Evolutionary conservation across 2,329 filamentous ascomycete genomes (phyloP).

Genomic region (Hypoxylon rubiginosum): DNA sequence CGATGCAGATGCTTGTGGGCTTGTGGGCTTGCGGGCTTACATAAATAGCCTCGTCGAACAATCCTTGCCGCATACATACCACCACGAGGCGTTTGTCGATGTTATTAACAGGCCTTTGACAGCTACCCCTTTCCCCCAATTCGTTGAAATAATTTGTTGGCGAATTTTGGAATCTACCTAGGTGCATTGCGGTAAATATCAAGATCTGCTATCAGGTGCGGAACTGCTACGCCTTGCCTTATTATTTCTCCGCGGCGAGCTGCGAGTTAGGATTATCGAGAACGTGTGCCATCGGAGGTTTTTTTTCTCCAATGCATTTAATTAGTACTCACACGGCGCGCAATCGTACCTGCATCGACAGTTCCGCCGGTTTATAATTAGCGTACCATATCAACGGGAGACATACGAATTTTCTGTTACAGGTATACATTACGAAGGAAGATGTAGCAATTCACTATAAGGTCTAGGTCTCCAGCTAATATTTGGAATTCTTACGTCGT

Average conservation of each 20-base stretch:
- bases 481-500: background rate
- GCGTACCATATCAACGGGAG: slow-evolving; percentile 39
- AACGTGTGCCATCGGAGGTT: slow-evolving; percentile 25
- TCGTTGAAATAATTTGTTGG: background rate
- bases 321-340: slow-evolving; percentile 24
- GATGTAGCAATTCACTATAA: slow-evolving; percentile 2
- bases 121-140: no score
- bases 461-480: background rate
- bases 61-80: slow-evolving; percentile 16
- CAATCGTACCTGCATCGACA: slow-evolving; percentile 36
- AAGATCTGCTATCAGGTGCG: no score
- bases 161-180: background rate
- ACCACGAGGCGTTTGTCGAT: background rate
- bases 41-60: slow-evolving; percentile 31
- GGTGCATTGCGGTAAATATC: no score
- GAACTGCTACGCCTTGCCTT: no score
- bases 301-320: slow-evolving; percentile 27
- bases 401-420: background rate
- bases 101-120: no score
- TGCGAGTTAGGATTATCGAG: background rate
- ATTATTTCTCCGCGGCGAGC: background rate
- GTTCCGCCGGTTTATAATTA: slow-evolving; percentile 37
- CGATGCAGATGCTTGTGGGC: no score
- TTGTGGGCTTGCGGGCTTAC: slow-evolving; percentile 35
- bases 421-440: no score